These are phyloP conservation scores for Lipomyces spencermartinsiae DNA, from an alignment of 805 yeast genomes.

Conservation along the genomic window DNA sequence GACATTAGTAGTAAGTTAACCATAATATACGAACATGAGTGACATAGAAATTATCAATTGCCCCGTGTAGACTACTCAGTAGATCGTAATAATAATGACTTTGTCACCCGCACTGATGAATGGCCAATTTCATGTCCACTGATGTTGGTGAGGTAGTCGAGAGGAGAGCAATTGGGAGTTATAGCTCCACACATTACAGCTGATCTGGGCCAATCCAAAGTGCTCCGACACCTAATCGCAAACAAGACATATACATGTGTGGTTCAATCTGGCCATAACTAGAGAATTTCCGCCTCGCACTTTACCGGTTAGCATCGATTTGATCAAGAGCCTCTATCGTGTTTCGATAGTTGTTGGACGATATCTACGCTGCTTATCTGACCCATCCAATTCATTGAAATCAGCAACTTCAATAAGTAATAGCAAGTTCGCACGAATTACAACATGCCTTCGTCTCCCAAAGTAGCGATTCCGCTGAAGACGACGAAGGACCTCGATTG, in stretches of 20 bases:
- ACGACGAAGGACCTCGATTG: conserved; percentile 68
- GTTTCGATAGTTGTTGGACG: neutral
- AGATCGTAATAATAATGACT: too few species aligned
- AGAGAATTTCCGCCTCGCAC: neutral
- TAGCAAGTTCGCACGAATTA: neutral
- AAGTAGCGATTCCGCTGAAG: conserved; percentile 50
- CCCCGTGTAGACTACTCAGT: too few species aligned
- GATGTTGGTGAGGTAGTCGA: too few species aligned
- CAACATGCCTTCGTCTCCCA: conserved; percentile 38
- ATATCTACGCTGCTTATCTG: neutral
- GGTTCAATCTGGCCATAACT: neutral
- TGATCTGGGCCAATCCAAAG: too few species aligned
- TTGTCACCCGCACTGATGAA: too few species aligned
- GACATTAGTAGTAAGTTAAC: too few species aligned
- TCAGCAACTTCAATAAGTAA: neutral
- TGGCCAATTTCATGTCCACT: too few species aligned
- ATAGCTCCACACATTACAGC: too few species aligned
- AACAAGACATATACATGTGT: neutral
- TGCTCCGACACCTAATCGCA: too few species aligned
- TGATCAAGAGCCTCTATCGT: neutral
- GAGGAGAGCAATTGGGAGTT: too few species aligned
- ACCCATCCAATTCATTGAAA: neutral
- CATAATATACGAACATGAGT: too few species aligned
- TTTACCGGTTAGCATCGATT: neutral
- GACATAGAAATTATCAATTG: too few species aligned